Base-by-base conservation (phyloP, 805 yeast species). In the Scheffersomyces spartinae region DNA sequence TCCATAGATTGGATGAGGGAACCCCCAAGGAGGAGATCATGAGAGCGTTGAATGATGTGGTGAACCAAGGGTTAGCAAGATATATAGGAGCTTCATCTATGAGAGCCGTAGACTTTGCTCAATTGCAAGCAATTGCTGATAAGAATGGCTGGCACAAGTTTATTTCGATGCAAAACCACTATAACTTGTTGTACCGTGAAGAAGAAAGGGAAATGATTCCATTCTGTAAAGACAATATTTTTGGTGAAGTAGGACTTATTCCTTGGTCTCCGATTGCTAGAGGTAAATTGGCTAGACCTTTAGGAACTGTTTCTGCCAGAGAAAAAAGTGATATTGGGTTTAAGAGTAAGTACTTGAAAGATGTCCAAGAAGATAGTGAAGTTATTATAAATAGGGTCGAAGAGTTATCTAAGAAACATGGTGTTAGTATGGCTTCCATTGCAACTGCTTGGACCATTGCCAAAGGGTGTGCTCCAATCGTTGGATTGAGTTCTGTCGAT, bases 191-290 rank as follows among this genome's bases (percentile, higher is more conserved):
- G 10, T 29, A 42, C 27, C 34, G 54, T 13, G 54, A 49, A 28
- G 52, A 47, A 18, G 55, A 49, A 23, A 30, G 48, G 15, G 55
- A 48, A 29, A 40, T 48, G 49, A 45, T 40, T 23, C 46, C 45
- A 13, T 49, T 37, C 29, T 47, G 52, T 24, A 27, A 43, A 13
- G 34, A 39, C 5, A 33, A 32, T 17, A 43, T 36, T 9, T 27
- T 43, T 7, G 46, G 50, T 7, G 34, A 36, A 24, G 49, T 49
- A 8, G 47, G 45, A 7, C 21, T 45, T 6, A 46, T 49, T 18
- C 54, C 54, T 6, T 49, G 44, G 44, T 43, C 52, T 6, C 55
- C 54, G 15, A 35, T 37, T 25, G 51, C 51, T 2, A 28, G 45
- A 18, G 55, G 55, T 4, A 3, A 42, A 1, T 43, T 49, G 21